phyloP scores from a whole-genome alignment of 805 yeast genomes.

The Saturnispora sekii region DNA sequence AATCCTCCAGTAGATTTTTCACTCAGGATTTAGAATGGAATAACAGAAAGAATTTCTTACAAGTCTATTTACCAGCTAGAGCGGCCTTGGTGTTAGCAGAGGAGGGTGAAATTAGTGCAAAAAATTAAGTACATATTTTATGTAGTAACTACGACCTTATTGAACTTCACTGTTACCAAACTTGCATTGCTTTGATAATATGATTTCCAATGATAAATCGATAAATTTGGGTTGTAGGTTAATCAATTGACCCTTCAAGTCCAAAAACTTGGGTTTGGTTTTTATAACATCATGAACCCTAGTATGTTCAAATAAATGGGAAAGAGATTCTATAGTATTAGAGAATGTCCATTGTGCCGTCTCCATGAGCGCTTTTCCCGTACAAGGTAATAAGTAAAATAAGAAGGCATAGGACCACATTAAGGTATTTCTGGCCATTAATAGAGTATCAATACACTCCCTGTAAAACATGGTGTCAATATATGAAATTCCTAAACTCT shows the following conservation, averaged over 20 bases:
- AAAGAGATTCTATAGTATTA: slow-evolving; percentile 23
- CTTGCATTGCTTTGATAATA: slow-evolving; percentile 9
- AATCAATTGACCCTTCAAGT: slow-evolving; percentile 16
- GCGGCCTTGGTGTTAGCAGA: slow-evolving; percentile 52
- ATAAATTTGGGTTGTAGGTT: slow-evolving; percentile 14
- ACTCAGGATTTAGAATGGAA: slow-evolving; percentile 80
- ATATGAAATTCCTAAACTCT: slow-evolving; percentile 62
- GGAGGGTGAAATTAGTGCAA: slow-evolving; percentile 20
- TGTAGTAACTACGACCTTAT: not conserved
- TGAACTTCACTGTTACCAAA: slow-evolving; percentile 4
- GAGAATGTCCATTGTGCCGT: slow-evolving; percentile 19
- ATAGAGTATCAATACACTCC: slow-evolving; percentile 56
- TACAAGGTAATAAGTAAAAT: slow-evolving; percentile 44
- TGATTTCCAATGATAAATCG: slow-evolving; percentile 20
- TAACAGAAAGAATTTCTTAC: slow-evolving; percentile 61
- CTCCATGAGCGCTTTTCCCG: slow-evolving; percentile 56
- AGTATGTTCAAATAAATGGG: slow-evolving; percentile 28
- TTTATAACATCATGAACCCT: slow-evolving; percentile 20
- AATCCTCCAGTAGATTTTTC: slow-evolving; percentile 40
- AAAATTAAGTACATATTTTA: not conserved
- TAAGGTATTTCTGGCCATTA: slow-evolving; percentile 62
- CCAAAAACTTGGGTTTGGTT: slow-evolving; percentile 19
- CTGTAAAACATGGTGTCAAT: slow-evolving; percentile 77
- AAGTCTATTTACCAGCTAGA: slow-evolving; percentile 77
- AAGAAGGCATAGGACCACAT: slow-evolving; percentile 90